phyloP scores from a whole-genome alignment of 1,284 basidiomycete species.

The Lentinus polychrous region DNA sequence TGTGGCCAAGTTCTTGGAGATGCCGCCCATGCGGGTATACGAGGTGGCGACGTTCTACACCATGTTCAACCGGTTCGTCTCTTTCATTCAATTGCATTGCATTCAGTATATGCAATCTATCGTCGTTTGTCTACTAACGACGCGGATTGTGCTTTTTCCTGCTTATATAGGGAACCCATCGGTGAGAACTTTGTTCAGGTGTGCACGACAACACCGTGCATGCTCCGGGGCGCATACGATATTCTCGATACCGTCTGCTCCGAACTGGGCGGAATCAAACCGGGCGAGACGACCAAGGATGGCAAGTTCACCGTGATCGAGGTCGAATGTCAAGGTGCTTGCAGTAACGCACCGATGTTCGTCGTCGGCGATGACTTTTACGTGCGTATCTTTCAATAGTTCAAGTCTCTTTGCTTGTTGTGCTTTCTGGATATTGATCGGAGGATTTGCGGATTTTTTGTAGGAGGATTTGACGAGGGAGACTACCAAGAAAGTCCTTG shows the following conservation, averaged over 20 bases:
- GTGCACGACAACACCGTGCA: constrained; percentile 98
- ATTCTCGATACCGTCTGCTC: constrained; percentile 83
- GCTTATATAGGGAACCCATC: constrained; percentile 92
- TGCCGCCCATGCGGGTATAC: constrained; percentile 98
- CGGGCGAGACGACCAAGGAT: constrained; percentile 90
- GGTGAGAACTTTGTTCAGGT: constrained; percentile 95
- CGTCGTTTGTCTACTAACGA: constrained; percentile 3
- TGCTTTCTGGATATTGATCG: background rate
- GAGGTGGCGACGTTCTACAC: constrained; percentile 99
- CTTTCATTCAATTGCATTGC: background rate
- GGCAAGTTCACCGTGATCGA: constrained; percentile 97
- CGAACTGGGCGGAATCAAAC: constrained; percentile 79
- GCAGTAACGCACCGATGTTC: constrained; percentile 99
- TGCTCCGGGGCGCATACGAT: constrained; percentile 88
- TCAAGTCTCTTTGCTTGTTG: background rate
- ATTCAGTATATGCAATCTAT: background rate
- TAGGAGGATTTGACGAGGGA: constrained; percentile 96
- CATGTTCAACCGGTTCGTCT: constrained; percentile 88
- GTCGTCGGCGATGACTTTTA: constrained; percentile 97
- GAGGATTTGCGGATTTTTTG: background rate
- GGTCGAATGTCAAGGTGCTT: constrained; percentile 98
- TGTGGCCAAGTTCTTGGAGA: constrained; percentile 86
- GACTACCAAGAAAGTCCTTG: constrained; percentile 83
- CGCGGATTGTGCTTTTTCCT: no score
- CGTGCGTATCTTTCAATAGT: constrained; percentile 44